Percentiles rank a stretch among this genome's conserved stretches.
Evolutionary conservation across 1,139 yeast genomes (phyloP).

Genomic region (Pneumocystis canis): DNA sequence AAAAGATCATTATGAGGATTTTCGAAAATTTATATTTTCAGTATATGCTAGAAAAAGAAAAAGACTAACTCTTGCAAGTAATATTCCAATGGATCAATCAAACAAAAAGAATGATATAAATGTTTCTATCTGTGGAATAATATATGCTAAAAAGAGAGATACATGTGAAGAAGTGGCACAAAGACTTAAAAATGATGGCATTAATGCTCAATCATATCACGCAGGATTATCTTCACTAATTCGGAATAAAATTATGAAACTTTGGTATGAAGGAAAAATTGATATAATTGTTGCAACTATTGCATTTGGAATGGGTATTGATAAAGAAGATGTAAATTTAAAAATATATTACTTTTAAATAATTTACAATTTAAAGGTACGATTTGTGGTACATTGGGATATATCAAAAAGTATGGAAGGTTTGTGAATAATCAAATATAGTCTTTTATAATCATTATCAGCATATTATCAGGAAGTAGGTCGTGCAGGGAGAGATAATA

Average conservation of each 20-base stretch:
- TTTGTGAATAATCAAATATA: conserved; percentile 24
- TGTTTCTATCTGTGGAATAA: conserved; percentile 42
- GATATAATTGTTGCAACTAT: conserved; percentile 49
- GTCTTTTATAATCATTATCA: background rate
- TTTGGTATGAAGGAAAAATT: conserved; percentile 39
- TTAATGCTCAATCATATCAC: conserved; percentile 60
- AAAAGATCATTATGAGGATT: conserved; percentile 36
- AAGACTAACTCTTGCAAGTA: conserved; percentile 5
- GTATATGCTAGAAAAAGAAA: conserved; percentile 27
- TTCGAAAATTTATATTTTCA: conserved; percentile 37
- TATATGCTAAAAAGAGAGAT: conserved; percentile 73
- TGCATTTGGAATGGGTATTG: conserved; percentile 95
- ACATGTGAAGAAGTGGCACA: conserved; percentile 64
- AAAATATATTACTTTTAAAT: background rate
- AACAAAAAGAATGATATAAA: conserved; percentile 15
- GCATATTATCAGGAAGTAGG: conserved; percentile 71
- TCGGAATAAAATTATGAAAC: conserved; percentile 43
- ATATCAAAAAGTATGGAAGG: conserved; percentile 80
- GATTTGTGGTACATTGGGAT: conserved; percentile 73
- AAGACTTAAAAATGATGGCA: conserved; percentile 40
- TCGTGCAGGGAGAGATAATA: conserved; percentile 88
- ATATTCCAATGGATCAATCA: background rate
- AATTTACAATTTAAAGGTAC: conserved; percentile 10
- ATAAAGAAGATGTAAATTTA: conserved; percentile 62
- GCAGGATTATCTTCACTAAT: conserved; percentile 69